Base-by-base conservation (phyloP, 768 basidiomycete genomes). In the Phanerodontia chrysosporium region DNA sequence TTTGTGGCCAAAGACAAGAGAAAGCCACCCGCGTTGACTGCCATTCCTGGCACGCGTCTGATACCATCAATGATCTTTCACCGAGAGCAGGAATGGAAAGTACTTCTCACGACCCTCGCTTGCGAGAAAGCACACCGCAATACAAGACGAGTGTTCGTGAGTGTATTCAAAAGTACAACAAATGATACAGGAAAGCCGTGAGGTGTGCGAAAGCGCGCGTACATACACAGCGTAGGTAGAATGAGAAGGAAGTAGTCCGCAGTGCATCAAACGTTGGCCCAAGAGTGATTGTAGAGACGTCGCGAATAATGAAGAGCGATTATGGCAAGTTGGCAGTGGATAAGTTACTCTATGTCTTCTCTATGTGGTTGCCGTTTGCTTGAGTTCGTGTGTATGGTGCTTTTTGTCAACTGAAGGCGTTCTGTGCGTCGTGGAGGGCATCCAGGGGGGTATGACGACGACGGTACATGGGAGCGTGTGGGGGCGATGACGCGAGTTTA, bases 401-500 rank as follows among this genome's bases (percentile, higher is more conserved):
- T 42, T 18, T 13, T 35, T 35, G 32, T 35, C 8, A 14, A 14
- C 32, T 35, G 32, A 14, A 4, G 39, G 10, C 14, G 46, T 5
- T 24, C 6, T 48, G 27, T 48, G 46, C 27, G 46, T 48, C 46
- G 44, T 48, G 46, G 46, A 9, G 46, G 24, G 46, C 46, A 28
- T 48, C 46, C 46, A 48, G 24, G 27, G 5, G 46, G 21, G 24
- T 48, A 28, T 28, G 21, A 28, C 18, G 46, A 24, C 46, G 46
- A 48, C 46, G 46, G 39, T 8, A 48, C 28, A 22, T n/a, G 5
- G 49, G 29, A 32, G 49, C 16, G 16, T 42, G 39, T 42, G 4
- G 39, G 39, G 39, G 39, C 39, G 8, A 7, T 42, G 39, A 12
- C 39, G 49, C 27, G 2, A 65, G 55, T 58, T 71, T 75, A 91